Evolutionary conservation across 306 rosid genomes (phyloP), one percentile per base, ranked within the genome.

Genomic region (Lathyrus oleraceus): DNA sequence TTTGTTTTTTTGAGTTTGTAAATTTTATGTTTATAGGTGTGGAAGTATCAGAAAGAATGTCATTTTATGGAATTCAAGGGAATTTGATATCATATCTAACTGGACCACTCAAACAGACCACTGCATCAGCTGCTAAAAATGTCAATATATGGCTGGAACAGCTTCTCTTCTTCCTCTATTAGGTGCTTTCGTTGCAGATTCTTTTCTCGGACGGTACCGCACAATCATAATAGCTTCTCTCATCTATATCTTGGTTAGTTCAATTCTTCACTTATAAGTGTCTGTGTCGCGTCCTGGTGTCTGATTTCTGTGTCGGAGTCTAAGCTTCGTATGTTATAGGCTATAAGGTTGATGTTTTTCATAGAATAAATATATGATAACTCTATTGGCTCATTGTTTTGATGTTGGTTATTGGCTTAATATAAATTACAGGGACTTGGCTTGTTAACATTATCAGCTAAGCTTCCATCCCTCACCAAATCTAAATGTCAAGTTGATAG

Each of bases 181-280:
- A 1, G 91, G 91, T 1, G 91, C 87, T 5, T 82, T 78, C 9
- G 35, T 82, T 1, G 89, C 92, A 14, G 92, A 87, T 15, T 80
- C 86, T 7, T 49, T 53, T 52, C 76, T 87, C 3, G 92, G 92
- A 16, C 89, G 89, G 43, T 87, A 78, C 70, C 85, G 78, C 16
- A 82, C 89, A 1, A 71, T 87, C 17, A 27, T 85, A 3, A 4
- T 80, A 2, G 82, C 92, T 14, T 82, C 89, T 47, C 20, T 78
- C 44, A 49, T 84, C 77, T 85, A 87, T 47, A 68, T 85, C 35
- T 13, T 85, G 88, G 89, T 65, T 21, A 11, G 67, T 61, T 11
- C 1, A 0, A 6, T 30, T 6, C 23, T 30, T 81, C 5, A 6
- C 35, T 30, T 30, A 28, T 28, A 30, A 35, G 9, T 32, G 1